Evolutionary conservation across 495 filamentous ascomycete genomes (phyloP).

Genomic region (Tuber melanosporum): DNA sequence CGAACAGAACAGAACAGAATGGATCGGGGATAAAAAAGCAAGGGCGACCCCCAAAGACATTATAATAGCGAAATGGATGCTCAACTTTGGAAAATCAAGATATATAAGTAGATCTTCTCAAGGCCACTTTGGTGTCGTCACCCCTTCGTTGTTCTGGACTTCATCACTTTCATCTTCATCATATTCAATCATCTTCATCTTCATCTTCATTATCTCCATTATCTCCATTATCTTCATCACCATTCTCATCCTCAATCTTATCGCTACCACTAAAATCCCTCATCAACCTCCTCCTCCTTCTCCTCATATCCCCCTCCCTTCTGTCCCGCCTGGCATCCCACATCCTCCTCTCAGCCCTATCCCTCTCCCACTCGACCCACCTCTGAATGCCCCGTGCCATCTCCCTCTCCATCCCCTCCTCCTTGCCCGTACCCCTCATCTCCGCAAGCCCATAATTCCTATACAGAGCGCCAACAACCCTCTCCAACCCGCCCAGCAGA

Average conservation of each 20-base stretch:
- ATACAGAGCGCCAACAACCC: neutral
- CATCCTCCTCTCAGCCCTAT: constrained; percentile 16
- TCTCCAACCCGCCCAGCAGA: neutral
- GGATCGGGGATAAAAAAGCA: too few species aligned
- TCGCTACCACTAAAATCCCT: neutral
- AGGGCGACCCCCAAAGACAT: neutral
- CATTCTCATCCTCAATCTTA: neutral
- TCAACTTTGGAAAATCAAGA: neutral
- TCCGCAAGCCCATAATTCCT: constrained; percentile 49
- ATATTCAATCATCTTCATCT: neutral
- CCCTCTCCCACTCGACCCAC: constrained; percentile 29
- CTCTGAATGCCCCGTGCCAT: constrained; percentile 57
- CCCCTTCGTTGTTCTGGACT: neutral
- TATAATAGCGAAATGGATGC: neutral
- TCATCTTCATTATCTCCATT: neutral
- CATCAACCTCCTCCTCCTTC: neutral
- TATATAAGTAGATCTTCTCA: neutral
- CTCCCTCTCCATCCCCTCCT: constrained; percentile 65
- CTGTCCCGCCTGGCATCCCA: neutral
- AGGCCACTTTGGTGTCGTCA: neutral
- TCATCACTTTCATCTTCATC: neutral
- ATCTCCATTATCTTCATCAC: neutral
- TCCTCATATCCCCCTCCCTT: neutral
- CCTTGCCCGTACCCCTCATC: constrained; percentile 59
- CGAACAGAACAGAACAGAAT: neutral